A percentile compares a stretch with the other conserved stretches of the same genome.
These are phyloP conservation scores for Aquilaria agallochum DNA, from an alignment of 441 rosid species.

Conservation along the genomic window DNA sequence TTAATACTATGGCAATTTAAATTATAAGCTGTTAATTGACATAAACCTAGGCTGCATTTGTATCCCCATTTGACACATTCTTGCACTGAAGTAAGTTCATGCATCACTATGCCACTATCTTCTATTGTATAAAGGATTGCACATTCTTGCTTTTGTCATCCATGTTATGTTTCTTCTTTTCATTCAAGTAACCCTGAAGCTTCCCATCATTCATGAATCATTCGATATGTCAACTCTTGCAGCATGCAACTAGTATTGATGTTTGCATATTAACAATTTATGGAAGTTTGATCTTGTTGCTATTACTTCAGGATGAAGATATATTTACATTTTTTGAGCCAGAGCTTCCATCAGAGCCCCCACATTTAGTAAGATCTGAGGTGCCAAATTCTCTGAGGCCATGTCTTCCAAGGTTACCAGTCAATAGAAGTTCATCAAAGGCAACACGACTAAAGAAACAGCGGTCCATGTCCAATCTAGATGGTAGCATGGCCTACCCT, in stretches of 20 bases:
- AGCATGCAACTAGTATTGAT: neutral
- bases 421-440: constrained; percentile 25
- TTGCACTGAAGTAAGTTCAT: too few species aligned
- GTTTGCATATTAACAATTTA: neutral
- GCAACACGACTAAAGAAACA: constrained; percentile 36
- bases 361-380: constrained; percentile 19
- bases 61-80: too few species aligned
- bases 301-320: constrained; percentile 65
- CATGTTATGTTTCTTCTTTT: too few species aligned
- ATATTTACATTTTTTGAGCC: constrained; percentile 72
- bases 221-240: too few species aligned
- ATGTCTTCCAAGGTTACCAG: constrained; percentile 27
- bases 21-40: too few species aligned
- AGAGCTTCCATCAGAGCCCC: constrained; percentile 48
- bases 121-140: too few species aligned
- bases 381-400: constrained; percentile 28
- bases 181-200: too few species aligned
- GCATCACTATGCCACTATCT: too few species aligned
- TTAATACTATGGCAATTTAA: too few species aligned
- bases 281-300: neutral
- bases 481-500: constrained; percentile 26
- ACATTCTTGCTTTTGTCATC: too few species aligned
- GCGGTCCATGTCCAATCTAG: constrained; percentile 47
- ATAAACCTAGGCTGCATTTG: too few species aligned
- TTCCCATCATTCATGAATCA: too few species aligned